Conservation (phyloP, 129 eudicot genomes). For the Flaveria linearis region DNA sequence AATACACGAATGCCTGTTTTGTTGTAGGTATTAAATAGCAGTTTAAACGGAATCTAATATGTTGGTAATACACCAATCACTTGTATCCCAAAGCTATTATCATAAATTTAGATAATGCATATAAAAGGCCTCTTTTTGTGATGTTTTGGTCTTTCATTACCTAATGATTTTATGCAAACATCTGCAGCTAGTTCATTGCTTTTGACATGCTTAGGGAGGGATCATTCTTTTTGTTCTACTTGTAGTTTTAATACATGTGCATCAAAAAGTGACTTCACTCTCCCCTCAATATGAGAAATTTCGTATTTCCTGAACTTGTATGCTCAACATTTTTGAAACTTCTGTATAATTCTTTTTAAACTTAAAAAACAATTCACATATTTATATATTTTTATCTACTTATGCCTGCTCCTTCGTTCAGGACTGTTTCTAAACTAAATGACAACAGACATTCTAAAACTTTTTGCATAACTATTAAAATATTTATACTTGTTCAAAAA, state of each 20-base stretch:
- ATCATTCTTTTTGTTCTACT: background rate
- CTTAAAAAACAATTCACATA: background rate
- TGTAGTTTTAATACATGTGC: background rate
- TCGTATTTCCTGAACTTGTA: background rate
- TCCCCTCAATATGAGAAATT: background rate
- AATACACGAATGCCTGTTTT: conserved; percentile 25
- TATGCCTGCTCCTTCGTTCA: background rate
- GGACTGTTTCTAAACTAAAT: background rate
- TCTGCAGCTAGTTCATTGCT: background rate
- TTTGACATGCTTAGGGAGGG: background rate
- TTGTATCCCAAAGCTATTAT: conserved; percentile 1
- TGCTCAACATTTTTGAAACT: background rate
- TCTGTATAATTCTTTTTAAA: background rate
- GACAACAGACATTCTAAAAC: too few relatives aligned
- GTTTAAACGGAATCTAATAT: background rate
- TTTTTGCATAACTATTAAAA: background rate
- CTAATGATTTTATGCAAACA: conserved; percentile 2
- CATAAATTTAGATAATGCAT: background rate
- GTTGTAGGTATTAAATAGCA: conserved; percentile 14
- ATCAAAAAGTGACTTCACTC: background rate
- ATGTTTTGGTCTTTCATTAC: background rate
- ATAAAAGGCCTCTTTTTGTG: background rate
- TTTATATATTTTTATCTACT: background rate
- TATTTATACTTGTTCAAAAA: background rate
- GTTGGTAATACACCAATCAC: background rate